A percentile compares a stretch with the other conserved stretches of the same genome.
Evolutionary conservation across 2,329 filamentous ascomycete genomes (phyloP).

Genomic region (Bipolaris zeicola): DNA sequence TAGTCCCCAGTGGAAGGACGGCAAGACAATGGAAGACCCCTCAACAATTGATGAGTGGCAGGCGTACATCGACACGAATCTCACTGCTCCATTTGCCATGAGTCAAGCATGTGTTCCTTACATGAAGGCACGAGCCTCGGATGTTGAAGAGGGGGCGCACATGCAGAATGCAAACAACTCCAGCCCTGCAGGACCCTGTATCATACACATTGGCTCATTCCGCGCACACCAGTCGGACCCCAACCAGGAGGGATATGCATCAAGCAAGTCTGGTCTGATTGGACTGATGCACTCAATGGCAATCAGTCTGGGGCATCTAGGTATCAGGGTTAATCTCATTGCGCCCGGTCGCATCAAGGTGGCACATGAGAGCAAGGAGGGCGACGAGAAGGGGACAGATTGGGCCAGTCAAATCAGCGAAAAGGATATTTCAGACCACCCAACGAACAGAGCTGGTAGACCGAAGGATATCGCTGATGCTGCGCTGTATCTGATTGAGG

Average conservation of each 20-base stretch:
- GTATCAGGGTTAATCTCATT: constrained; percentile 57
- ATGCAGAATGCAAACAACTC: constrained; percentile 28
- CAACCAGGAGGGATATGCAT: constrained; percentile 58
- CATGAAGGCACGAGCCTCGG: constrained; percentile 48
- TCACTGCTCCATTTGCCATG: constrained; percentile 55
- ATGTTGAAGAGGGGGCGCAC: constrained; percentile 35
- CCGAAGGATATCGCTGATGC: constrained; percentile 55
- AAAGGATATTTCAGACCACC: constrained; percentile 52
- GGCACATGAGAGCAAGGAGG: constrained; percentile 54
- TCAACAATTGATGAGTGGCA: constrained; percentile 53
- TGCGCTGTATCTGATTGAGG: constrained; percentile 49
- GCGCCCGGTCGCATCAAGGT: constrained; percentile 56
- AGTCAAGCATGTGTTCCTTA: constrained; percentile 56
- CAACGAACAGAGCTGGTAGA: constrained; percentile 53
- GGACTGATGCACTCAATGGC: constrained; percentile 59
- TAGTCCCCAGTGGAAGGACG: constrained; percentile 51
- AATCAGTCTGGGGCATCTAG: constrained; percentile 52
- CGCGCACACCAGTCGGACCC: constrained; percentile 54
- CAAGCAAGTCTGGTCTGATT: constrained; percentile 59
- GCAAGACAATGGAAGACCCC: constrained; percentile 54
- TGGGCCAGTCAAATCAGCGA: constrained; percentile 48
- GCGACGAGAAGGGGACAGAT: constrained; percentile 50
- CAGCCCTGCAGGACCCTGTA: constrained; percentile 49
- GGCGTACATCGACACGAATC: constrained; percentile 55
- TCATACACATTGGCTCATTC: constrained; percentile 56